These are phyloP conservation scores for Nakazawaea ernobii DNA, from an alignment of 805 yeast species.

Conservation along the genomic window DNA sequence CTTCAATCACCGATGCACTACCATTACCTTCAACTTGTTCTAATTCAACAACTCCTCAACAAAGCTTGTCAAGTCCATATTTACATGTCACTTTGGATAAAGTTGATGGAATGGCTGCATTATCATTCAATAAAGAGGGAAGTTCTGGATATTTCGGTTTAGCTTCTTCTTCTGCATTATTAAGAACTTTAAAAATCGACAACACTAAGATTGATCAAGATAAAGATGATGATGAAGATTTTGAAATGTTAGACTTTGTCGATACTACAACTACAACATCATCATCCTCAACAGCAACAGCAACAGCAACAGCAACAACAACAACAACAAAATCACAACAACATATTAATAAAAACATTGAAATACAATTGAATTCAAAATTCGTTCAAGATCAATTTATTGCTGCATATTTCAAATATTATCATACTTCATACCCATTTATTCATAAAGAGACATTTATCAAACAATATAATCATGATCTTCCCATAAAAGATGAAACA, in stretches of 20 bases:
- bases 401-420: slow-evolving; percentile 49
- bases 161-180: slow-evolving; percentile 52
- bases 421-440: slow-evolving; percentile 59
- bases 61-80: slow-evolving; percentile 5
- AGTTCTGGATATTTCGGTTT: slow-evolving; percentile 55
- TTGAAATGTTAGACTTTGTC: neutral
- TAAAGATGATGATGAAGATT: slow-evolving; percentile 13
- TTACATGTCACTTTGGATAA: slow-evolving; percentile 13
- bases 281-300: slow-evolving; percentile 9
- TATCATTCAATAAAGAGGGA: slow-evolving; percentile 42
- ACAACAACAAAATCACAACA: neutral
- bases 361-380: slow-evolving; percentile 15
- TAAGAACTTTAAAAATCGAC: slow-evolving; percentile 38
- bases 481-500: slow-evolving; percentile 35
- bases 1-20: neutral
- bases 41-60: neutral
- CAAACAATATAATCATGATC: slow-evolving; percentile 36
- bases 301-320: slow-evolving; percentile 11
- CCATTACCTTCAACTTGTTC: neutral
- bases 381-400: slow-evolving; percentile 21
- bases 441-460: slow-evolving; percentile 50
- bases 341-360: slow-evolving; percentile 11
- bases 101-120: slow-evolving; percentile 63
- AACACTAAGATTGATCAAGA: slow-evolving; percentile 22
- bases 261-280: slow-evolving; percentile 9